phyloP scores from a whole-genome alignment of 257 asterid species.

The Scutellaria minor region DNA sequence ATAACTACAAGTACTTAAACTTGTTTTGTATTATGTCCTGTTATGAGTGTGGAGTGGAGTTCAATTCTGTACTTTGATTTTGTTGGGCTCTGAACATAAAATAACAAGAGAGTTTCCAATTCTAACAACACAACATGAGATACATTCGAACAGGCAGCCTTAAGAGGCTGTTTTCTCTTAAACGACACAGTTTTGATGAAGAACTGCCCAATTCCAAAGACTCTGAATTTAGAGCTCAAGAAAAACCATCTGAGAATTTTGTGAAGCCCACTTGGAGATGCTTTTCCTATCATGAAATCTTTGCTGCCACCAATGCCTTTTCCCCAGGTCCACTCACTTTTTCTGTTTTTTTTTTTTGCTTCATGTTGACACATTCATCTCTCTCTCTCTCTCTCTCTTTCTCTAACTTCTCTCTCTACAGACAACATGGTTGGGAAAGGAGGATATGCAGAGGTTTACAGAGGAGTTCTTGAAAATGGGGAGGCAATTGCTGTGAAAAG shows the following conservation, averaged over 20 bases:
- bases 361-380: background rate
- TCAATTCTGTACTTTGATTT: conserved; percentile 41
- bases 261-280: conserved; percentile 88
- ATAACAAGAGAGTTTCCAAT: conserved; percentile 20
- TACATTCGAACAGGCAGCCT: conserved; percentile 76
- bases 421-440: conserved; percentile 92
- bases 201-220: conserved; percentile 38
- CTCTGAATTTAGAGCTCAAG: conserved; percentile 24
- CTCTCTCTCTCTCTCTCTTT: background rate
- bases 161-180: conserved; percentile 72
- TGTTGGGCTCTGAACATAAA: conserved; percentile 33
- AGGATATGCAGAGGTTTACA: conserved; percentile 98
- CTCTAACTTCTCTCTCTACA: conserved; percentile 27
- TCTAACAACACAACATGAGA: conserved; percentile 46
- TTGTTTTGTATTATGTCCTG: conserved; percentile 36
- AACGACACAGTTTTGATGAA: conserved; percentile 57
- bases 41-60: conserved; percentile 33
- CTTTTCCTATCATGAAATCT: conserved; percentile 73
- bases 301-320: conserved; percentile 78
- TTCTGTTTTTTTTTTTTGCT: background rate
- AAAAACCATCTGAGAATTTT: conserved; percentile 38
- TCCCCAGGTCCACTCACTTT: conserved; percentile 57
- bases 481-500: conserved; percentile 84
- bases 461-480: conserved; percentile 75
- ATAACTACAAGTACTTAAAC: conserved; percentile 1